Evolutionary conservation across 345 rosid genomes (phyloP), one percentile per base, ranked within the genome.

Genomic region (Aquilaria yunnanensis): DNA sequence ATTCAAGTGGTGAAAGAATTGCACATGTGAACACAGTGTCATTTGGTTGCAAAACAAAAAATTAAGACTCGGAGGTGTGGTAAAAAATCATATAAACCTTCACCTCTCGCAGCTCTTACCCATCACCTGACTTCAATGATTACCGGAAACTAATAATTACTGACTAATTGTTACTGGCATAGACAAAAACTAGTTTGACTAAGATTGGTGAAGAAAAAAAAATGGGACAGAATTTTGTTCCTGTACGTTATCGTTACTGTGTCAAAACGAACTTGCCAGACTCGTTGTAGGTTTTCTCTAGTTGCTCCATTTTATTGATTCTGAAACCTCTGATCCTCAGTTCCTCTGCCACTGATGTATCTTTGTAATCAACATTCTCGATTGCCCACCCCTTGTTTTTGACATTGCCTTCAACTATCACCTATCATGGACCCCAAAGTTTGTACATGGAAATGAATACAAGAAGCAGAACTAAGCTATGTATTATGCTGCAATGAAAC

Each of bases 311-410:
- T 67, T 82, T 88, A 72, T 81, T 75, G 62, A 94, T 64, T 62
- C 74, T 88, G 63, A 94, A 94, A 47, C 99, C 96, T 56, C 99
- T 76, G 70, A 61, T 88, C 74, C 92, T 81, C 59, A 82, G 64
- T 80, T 90, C 96, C 78, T 90, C 99, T 0, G 93, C 89, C 14
- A 73, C 62, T 0, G 87, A 79, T 31, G 82, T 47, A 73, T 90
- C 96, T 50, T 85, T 90, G 76, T 80, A 76, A 64, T 88, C 96
- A 0, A 90, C 88, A 1, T 33, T 70, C 64, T 93, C 94, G 3
- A 90, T 74, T n/a, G 61, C 70, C 95, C 98, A 90, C 6, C 97
- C 92, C 69, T 78, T 82, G 83, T 93, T 93, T 76, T 79, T 74
- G 46, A 93, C 79, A 23, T 71, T 47, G 56, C 95, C 97, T 72